Evolutionary conservation across 345 rosid genomes (phyloP), one percentile per base, ranked within the genome.

Genomic region (Aquilaria yunnanensis): DNA sequence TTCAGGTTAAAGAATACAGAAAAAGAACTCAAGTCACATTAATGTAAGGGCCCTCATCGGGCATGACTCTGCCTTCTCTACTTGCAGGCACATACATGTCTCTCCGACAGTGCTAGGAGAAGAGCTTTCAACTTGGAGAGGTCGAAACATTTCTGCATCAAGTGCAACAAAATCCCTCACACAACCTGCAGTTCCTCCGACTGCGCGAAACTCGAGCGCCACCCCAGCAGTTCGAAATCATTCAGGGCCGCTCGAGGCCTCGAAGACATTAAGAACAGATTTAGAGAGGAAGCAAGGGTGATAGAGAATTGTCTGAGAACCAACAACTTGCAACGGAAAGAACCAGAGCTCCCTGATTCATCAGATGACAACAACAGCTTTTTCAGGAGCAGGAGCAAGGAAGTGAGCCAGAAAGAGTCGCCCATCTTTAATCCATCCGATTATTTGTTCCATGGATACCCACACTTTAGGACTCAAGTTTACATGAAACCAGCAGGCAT

Each of bases 271-370:
- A 81, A 75, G 51, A 86, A 82, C 12, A 83, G 86, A 63, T 83
- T 90, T 67, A 90, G 63, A 64, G 95, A 88, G 72, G 99, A 94
- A 74, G 83, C 88, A 8, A 82, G 68, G 16, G 95, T 94, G 68
- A 86, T 94, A 59, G 93, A 88, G 67, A 83, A 71, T 30, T 90
- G 97, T 68, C 63, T 88, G 52, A 84, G 80, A 79, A 67, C 80
- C 8, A 80, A 75, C 23, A 66, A 77, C 32, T 53, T 72, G 30
- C 47, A 66, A 31, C 68, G 74, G 54, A 74, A 63, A 55, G 81
- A 72, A 64, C 55, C 72, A 4, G 61, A 79, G 6, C 59, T 64
- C 56, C 65, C 69, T 67, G 62, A 60, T 33, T 52, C 72, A 43
- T 3, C 43, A 37, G 8, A 37, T 37, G 8, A 37, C 43, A 37